phyloP scores from a whole-genome alignment of 805 yeast genomes.

The Saccharomycopsis olivae region DNA sequence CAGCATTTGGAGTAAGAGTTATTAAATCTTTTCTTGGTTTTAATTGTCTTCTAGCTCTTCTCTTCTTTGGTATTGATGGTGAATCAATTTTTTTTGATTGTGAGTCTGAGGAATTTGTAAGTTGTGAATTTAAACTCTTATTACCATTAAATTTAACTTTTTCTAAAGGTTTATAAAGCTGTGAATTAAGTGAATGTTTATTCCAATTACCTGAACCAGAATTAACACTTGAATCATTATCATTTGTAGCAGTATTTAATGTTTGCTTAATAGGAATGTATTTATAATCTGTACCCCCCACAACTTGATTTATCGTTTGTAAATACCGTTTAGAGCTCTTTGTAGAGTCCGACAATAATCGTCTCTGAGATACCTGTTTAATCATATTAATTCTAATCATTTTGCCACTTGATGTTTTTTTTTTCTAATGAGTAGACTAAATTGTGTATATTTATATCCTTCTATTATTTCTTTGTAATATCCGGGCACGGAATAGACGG shows the following conservation, averaged over 20 bases:
- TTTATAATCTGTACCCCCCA: neutral
- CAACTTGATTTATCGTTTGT: constrained; percentile 14
- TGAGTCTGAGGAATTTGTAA: neutral
- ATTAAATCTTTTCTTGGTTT: constrained; percentile 88
- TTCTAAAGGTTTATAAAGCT: neutral
- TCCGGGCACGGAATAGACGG: neutral
- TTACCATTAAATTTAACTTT: neutral
- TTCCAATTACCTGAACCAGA: constrained; percentile 6
- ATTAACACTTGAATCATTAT: neutral
- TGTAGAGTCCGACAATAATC: constrained; percentile 13
- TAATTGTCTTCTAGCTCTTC: constrained; percentile 44
- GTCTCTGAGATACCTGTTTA: too few relatives aligned
- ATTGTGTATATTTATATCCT: too few relatives aligned
- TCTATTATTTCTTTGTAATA: too few relatives aligned
- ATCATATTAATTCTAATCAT: neutral
- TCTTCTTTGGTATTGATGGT: constrained; percentile 1
- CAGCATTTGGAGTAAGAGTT: constrained; percentile 66
- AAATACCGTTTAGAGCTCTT: constrained; percentile 13
- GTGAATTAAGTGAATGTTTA: constrained; percentile 9
- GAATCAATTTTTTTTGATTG: neutral
- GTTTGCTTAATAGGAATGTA: neutral
- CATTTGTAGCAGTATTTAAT: neutral
- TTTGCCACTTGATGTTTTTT: neutral
- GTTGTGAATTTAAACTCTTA: neutral
- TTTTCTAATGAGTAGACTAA: too few relatives aligned